phyloP scores from a whole-genome alignment of 192 early-diverging fungal genomes.

The Linnemannia exigua region DNA sequence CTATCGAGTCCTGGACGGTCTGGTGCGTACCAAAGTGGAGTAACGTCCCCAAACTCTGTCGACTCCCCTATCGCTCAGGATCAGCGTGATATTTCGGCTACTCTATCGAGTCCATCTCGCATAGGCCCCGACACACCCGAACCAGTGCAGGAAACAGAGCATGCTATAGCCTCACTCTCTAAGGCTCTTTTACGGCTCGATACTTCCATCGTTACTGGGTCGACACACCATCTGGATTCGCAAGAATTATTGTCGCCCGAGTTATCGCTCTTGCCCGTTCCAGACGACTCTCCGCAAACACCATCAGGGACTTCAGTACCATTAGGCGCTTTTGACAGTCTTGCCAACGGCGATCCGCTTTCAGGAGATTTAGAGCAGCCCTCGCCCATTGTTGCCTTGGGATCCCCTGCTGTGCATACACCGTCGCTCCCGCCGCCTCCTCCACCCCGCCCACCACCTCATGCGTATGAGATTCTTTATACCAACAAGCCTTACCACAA shows the following conservation, averaged over 20 bases:
- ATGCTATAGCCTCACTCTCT: neutral
- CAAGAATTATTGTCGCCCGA: neutral
- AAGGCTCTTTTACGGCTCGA: neutral
- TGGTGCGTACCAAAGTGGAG: neutral
- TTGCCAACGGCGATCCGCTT: neutral
- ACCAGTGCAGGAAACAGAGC: neutral
- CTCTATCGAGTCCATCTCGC: neutral
- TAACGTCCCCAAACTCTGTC: neutral
- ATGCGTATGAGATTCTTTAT: slow-evolving; percentile 50
- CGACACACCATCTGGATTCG: neutral
- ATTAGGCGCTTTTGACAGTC: neutral
- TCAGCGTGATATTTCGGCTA: neutral
- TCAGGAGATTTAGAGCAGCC: neutral
- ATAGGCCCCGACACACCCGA: neutral
- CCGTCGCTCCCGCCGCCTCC: slow-evolving; percentile 29
- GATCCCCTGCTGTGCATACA: neutral
- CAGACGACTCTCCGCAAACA: neutral
- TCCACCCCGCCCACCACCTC: slow-evolving; percentile 34
- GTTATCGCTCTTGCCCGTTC: neutral
- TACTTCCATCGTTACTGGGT: neutral
- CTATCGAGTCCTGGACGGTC: neutral
- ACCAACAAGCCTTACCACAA: slow-evolving; percentile 55
- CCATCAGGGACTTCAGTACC: neutral
- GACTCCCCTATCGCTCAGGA: neutral
- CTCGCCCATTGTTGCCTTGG: neutral